A percentile compares a stretch with the other conserved stretches of the same genome.
These are phyloP conservation scores for Nakaseomyces bracarensis DNA, from an alignment of 1,139 yeast genomes.

Conservation along the genomic window DNA sequence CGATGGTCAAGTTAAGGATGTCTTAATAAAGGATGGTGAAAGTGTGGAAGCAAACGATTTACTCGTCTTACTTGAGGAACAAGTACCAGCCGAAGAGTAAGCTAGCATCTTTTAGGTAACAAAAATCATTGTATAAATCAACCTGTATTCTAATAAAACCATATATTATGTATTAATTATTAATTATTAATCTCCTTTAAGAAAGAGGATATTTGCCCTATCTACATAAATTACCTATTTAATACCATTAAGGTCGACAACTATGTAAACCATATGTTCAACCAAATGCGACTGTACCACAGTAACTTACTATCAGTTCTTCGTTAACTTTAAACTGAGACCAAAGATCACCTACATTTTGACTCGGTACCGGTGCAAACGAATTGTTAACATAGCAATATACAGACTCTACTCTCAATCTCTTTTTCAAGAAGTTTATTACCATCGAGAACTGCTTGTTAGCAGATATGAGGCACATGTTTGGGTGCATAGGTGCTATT, in stretches of 20 bases:
- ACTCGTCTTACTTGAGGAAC: slow-evolving; percentile 33
- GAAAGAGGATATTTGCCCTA: no score
- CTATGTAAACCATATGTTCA: slow-evolving; percentile 10
- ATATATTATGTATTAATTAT: not conserved
- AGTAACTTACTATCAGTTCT: slow-evolving; percentile 30
- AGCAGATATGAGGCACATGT: slow-evolving; percentile 25
- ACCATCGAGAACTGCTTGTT: slow-evolving; percentile 26
- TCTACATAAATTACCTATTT: no score
- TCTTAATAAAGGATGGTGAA: slow-evolving; percentile 80
- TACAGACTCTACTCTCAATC: slow-evolving; percentile 21
- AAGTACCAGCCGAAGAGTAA: slow-evolving; percentile 1
- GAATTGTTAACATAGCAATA: slow-evolving; percentile 31
- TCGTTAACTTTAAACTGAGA: slow-evolving; percentile 27
- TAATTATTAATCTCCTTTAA: not conserved
- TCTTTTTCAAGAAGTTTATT: slow-evolving; percentile 19
- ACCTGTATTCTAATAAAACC: no score
- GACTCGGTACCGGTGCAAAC: slow-evolving; percentile 31
- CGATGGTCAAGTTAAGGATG: slow-evolving; percentile 71
- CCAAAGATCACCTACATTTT: slow-evolving; percentile 30
- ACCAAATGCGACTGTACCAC: slow-evolving; percentile 32
- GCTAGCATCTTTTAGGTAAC: not conserved
- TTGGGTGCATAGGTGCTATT: slow-evolving; percentile 22
- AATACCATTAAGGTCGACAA: not conserved
- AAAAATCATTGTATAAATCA: not conserved
- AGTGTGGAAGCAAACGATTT: slow-evolving; percentile 91